These are phyloP conservation scores for Phytopythium boreale DNA, from an alignment of 352 stramenopile species.

Conservation along the genomic window DNA sequence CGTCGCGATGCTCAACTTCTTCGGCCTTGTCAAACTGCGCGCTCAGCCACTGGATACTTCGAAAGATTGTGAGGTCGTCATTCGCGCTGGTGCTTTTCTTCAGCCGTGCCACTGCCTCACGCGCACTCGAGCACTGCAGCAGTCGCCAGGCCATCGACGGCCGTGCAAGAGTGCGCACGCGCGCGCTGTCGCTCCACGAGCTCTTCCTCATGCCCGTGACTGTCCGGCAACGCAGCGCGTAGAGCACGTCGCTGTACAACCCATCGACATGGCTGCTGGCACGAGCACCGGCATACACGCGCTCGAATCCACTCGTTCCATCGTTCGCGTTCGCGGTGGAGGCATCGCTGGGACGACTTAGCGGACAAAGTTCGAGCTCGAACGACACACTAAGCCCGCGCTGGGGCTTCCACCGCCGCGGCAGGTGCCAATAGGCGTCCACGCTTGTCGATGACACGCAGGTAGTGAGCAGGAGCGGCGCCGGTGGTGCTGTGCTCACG, in stretches of 20 bases:
- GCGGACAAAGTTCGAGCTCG: slow-evolving; percentile 49
- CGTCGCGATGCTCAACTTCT: slow-evolving; percentile 15
- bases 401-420: slow-evolving; percentile 37
- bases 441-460: slow-evolving; percentile 37
- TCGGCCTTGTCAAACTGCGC: slow-evolving; percentile 33
- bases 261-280: slow-evolving; percentile 30
- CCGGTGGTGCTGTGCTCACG: slow-evolving; percentile 31
- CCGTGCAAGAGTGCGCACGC: slow-evolving; percentile 43
- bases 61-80: slow-evolving; percentile 26
- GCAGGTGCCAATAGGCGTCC: slow-evolving; percentile 59
- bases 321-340: background rate
- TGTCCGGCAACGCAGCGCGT: slow-evolving; percentile 46
- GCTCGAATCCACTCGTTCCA: slow-evolving; percentile 31
- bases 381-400: slow-evolving; percentile 36
- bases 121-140: slow-evolving; percentile 38
- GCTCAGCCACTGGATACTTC: slow-evolving; percentile 53
- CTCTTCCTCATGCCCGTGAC: slow-evolving; percentile 52
- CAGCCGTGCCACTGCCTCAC: slow-evolving; percentile 46
- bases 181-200: slow-evolving; percentile 45
- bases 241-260: slow-evolving; percentile 33
- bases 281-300: slow-evolving; percentile 31
- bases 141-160: slow-evolving; percentile 60
- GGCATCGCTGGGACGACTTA: background rate
- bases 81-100: slow-evolving; percentile 9
- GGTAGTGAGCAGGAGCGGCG: slow-evolving; percentile 55